Evolutionary conservation across 768 basidiomycete genomes (phyloP).

Genomic region (Mycena maculata): DNA sequence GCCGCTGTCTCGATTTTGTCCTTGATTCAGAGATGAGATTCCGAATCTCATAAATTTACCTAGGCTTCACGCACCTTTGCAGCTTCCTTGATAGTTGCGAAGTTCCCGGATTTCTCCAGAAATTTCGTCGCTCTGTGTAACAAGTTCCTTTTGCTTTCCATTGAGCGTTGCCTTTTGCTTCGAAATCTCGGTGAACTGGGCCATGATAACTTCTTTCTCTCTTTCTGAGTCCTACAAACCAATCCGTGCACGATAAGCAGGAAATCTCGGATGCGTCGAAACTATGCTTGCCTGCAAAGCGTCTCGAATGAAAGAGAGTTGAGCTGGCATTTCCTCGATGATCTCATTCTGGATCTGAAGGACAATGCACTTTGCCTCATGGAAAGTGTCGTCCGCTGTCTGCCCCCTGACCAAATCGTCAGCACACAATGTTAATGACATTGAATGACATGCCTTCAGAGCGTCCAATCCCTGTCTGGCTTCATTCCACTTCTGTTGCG

Average conservation of each 20-base stretch:
- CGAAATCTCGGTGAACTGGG: constrained; percentile 62
- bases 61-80: constrained; percentile 58
- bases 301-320: constrained; percentile 65
- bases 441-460: constrained; percentile 45
- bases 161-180: constrained; percentile 60
- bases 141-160: constrained; percentile 54
- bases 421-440: not conserved
- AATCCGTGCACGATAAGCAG: not conserved
- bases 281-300: constrained; percentile 60
- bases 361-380: constrained; percentile 50
- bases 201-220: constrained; percentile 60
- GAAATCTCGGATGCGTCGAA: not conserved
- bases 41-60: not conserved
- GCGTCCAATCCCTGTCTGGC: constrained; percentile 44
- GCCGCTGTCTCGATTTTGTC: constrained; percentile 61
- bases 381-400: constrained; percentile 38
- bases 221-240: constrained; percentile 61
- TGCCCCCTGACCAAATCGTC: constrained; percentile 46
- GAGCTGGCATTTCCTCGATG: constrained; percentile 76
- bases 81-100: constrained; percentile 54
- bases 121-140: constrained; percentile 58
- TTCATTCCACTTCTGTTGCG: constrained; percentile 44
- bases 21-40: constrained; percentile 48
- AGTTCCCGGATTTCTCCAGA: constrained; percentile 62
- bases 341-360: constrained; percentile 65